These are phyloP conservation scores for Tricholoma sp. DNA, from an alignment of 768 basidiomycete species.

Conservation along the genomic window DNA sequence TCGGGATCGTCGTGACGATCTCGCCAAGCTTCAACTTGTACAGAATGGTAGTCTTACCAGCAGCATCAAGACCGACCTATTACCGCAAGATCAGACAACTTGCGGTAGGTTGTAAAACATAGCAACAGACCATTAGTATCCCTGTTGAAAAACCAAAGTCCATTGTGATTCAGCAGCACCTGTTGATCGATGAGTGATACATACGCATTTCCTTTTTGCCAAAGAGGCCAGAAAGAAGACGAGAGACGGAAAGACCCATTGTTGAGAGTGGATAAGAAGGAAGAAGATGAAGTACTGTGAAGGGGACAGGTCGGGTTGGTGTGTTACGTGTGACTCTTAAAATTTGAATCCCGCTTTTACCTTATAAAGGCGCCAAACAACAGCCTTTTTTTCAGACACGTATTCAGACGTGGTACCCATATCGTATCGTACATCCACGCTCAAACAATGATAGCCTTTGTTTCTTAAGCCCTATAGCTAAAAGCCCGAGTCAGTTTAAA, in stretches of 20 bases:
- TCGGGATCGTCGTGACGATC: constrained; percentile 99
- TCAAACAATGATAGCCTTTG: background rate
- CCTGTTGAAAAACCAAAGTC: constrained; percentile 46
- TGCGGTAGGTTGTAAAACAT: constrained; percentile 8
- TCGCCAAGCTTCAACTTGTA: constrained; percentile 99
- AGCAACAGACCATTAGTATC: constrained; percentile 80
- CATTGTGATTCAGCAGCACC: constrained; percentile 25
- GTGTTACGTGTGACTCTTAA: constrained; percentile 37
- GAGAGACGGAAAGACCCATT: constrained; percentile 80
- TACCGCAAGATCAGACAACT: constrained; percentile 3
- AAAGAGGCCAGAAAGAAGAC: constrained; percentile 77
- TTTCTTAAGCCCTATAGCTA: background rate
- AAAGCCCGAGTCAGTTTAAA: too few species aligned
- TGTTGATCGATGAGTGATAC: constrained; percentile 32
- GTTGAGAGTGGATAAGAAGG: constrained; percentile 28
- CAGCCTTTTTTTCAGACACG: constrained; percentile 6
- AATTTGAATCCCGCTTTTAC: constrained; percentile 39
- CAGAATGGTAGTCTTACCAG: constrained; percentile 97
- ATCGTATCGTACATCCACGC: background rate
- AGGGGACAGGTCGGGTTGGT: constrained; percentile 22
- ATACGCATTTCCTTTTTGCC: constrained; percentile 99
- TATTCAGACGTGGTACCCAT: constrained; percentile 4
- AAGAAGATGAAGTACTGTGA: constrained; percentile 20
- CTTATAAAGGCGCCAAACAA: constrained; percentile 16
- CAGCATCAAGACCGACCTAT: constrained; percentile 98